Percentiles rank a stretch among this genome's conserved stretches.
phyloP scores from a whole-genome alignment of 805 yeast genomes.

The Candida adriatica region DNA sequence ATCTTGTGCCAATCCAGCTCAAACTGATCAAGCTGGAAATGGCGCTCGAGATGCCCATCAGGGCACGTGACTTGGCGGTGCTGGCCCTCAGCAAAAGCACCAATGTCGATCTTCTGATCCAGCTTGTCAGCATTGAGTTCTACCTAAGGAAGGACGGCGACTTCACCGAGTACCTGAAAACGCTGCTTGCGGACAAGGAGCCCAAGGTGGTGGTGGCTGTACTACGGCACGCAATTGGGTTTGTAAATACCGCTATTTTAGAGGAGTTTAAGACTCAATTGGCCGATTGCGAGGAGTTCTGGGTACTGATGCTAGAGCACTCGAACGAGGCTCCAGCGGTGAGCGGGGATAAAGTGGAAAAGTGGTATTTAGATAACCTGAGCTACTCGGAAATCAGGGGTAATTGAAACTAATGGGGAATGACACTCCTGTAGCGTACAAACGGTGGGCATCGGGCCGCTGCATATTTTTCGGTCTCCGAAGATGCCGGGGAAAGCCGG shows the following conservation, averaged over 20 bases:
- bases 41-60: conserved; percentile 27
- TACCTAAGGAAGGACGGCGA: too few species aligned
- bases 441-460: too few species aligned
- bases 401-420: too few species aligned
- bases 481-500: too few species aligned
- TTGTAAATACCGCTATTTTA: not conserved
- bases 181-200: conserved; percentile 4
- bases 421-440: too few species aligned
- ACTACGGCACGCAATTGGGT: conserved; percentile 4
- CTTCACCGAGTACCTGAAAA: conserved; percentile 1
- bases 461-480: too few species aligned
- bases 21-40: conserved; percentile 40
- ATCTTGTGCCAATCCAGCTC: conserved; percentile 24
- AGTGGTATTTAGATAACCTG: too few species aligned
- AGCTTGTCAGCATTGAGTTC: conserved; percentile 37
- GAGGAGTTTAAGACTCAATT: not conserved
- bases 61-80: conserved; percentile 26
- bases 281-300: conserved; percentile 1
- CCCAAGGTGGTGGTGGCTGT: conserved; percentile 2
- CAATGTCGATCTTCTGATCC: conserved; percentile 31
- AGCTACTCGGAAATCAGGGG: too few species aligned
- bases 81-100: conserved; percentile 25
- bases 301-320: conserved; percentile 1
- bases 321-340: too few species aligned
- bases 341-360: too few species aligned